Base-by-base conservation (phyloP, 208 protist species). In the Histomonas meleagridis region DNA sequence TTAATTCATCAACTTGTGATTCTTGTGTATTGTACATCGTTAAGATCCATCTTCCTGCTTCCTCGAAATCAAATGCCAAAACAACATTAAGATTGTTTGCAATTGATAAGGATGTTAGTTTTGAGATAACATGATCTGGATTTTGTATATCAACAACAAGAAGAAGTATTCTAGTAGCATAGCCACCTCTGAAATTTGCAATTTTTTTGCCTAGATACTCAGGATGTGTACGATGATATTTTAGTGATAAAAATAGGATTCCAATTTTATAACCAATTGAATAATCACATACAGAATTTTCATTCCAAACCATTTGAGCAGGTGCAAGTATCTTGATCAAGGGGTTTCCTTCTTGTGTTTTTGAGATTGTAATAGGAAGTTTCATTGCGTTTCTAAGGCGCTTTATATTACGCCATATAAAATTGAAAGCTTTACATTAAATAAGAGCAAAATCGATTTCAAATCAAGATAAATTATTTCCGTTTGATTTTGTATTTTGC, bases 201-300 rank as follows among this genome's bases (percentile, higher is more conserved):
- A 91, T 60, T 62, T 53, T 62, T 70, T 65, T 53, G 26, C 46
- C 35, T 0, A 91, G 9, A 69, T 91, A 91, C 18, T 70, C 46
- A 55, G 86, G 86, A 91, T 91, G 7, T 65, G n/a, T 35, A 32
- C 55, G 3, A 69, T 91, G 86, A 91, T 65, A 91, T 91, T 65
- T 91, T n/a, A 91, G 18, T 28, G 53, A 32, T 26, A 91, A 26
- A 43, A 60, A 91, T 49, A 91, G 53, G 28, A 65, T n/a, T 46
- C 53, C 49, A 49, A 69, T 53, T 70, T 43, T 43, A 9, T 65
- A 28, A 7, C 86, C 86, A 2, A 91, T 48, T 16, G 40, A 38
- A 69, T 69, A 91, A 60, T 91, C 86, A n/a, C 53, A 32, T 26
- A 32, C 21, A 49, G 43, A 18, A 5, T 4, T 40, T 79, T 79